Evolutionary conservation across 2,329 filamentous ascomycete species (phyloP), one percentile per base, ranked within the genome.

Genomic region (Fusarium sambucinum): DNA sequence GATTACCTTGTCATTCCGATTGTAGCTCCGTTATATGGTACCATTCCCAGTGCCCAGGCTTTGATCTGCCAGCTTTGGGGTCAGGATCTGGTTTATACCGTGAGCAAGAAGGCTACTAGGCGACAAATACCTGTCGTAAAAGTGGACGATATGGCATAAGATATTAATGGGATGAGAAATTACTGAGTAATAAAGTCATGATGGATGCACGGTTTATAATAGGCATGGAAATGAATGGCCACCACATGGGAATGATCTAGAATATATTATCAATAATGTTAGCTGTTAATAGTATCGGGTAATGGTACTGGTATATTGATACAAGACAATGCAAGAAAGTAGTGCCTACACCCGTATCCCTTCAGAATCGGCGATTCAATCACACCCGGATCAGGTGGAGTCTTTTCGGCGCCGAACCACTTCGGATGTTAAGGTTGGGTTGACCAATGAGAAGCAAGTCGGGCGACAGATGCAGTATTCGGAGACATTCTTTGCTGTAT

Each of bases 31-130:
- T 70, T 92, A 4, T 92, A 89, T 71, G 90, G 90, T 19, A 85
- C 89, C 1, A 85, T 92, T 19, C 90, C 90, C 1, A 87, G 88
- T 42, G 82, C 89, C 6, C 89, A 92, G 66, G 90, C 90, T 3
- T 86, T 90, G 67, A 78, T 92, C 55, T 87, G 84, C 73, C 90
- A 93, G 75, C 87, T 92, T 73, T 92, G 89, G 85, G 91, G 88
- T 1, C 80, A 89, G 33, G 83, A 90, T 57, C 76, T 93, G 69
- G 88, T 90, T 13, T 93, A 93, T 77, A 86, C 88, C 0, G 90
- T 93, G 73, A 92, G 89, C 80, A 88, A 89, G 78, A 93, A 92
- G 75, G 85, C 88, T 72, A 86, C 83, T 4, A 79, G 86, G 59
- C 82, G 85, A 76, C 78, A 83, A 67, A 78, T 81, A 32, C 83